Percentiles rank a stretch among this genome's conserved stretches.
These are phyloP conservation scores for Leucocoprinus leucothites DNA, from an alignment of 768 basidiomycete species.

Conservation along the genomic window DNA sequence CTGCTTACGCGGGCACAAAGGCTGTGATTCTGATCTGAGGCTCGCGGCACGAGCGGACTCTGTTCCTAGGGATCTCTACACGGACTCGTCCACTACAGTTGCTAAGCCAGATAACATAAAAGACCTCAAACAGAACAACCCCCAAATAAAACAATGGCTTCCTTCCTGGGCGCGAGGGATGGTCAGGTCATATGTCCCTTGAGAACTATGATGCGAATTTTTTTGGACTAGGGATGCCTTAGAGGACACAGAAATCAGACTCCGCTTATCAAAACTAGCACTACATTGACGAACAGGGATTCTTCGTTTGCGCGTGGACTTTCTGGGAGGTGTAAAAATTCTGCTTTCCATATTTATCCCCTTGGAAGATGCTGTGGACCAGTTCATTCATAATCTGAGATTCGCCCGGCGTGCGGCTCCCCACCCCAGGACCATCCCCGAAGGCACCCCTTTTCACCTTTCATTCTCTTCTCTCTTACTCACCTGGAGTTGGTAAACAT, in stretches of 20 bases:
- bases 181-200: background rate
- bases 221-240: background rate
- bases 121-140: background rate
- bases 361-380: too few relatives aligned
- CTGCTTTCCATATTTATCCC: too few relatives aligned
- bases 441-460: too few relatives aligned
- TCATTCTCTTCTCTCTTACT: too few relatives aligned
- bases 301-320: too few relatives aligned
- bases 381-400: too few relatives aligned
- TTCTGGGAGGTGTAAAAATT: background rate
- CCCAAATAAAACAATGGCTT: background rate
- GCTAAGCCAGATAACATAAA: background rate
- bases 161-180: background rate
- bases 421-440: too few relatives aligned
- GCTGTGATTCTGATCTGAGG: too few relatives aligned
- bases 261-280: background rate
- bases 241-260: background rate
- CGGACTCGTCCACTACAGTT: background rate
- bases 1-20: too few relatives aligned
- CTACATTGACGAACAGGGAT: background rate
- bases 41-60: too few relatives aligned
- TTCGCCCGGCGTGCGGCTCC: too few relatives aligned
- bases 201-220: slow-evolving; percentile 2
- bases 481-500: too few relatives aligned
- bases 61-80: background rate